Evolutionary conservation across 805 yeast species (phyloP), one percentile per base, ranked within the genome.

Genomic region (Saccharomycopsis sp.): DNA sequence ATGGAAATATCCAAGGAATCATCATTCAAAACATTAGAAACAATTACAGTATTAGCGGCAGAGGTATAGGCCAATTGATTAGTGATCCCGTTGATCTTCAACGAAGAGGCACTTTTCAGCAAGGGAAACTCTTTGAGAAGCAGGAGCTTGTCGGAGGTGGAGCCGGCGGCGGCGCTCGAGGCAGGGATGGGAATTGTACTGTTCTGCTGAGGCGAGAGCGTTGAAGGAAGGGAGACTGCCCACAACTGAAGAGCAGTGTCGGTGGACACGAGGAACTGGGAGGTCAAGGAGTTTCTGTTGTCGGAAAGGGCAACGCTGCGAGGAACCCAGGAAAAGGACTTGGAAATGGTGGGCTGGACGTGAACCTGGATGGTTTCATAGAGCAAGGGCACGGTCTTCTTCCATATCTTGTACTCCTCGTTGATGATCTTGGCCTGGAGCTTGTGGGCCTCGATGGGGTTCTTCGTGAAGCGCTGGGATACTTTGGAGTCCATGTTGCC

Each of bases 391-490:
- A 83, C 80, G 1, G 89, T 73, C 53, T 83, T 83, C 57, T 84
- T 85, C 95, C 95, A 85, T 15, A 67, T 72, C 51, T 75, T 75
- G 65, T 71, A 81, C 60, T 82, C 92, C 58, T 82, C 94, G 52
- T 82, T 82, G 46, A 69, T 66, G 7, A 79, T 59, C 53, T 80
- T 81, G 52, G 77, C 83, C 36, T 67, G 65, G 38, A 67, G 62
- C 50, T 74, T 77, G 52, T 72, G 74, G 45, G 68, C 74, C 16
- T 49, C 43, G 2, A 48, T 48, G 8, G 48, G 47, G 10, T 42
- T 43, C 18, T 47, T 46, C 27, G 49, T 46, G 42, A 45, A 45
- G 26, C 22, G 33, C 31, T 45, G 48, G 27, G 27, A 25, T n/a
- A 25, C n/a, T 25, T 25, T 25, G n/a, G 2, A 25, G n/a, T 25